Evolutionary conservation across 2,329 filamentous ascomycete species (phyloP).

Genomic region (Sarocladium strictum): DNA sequence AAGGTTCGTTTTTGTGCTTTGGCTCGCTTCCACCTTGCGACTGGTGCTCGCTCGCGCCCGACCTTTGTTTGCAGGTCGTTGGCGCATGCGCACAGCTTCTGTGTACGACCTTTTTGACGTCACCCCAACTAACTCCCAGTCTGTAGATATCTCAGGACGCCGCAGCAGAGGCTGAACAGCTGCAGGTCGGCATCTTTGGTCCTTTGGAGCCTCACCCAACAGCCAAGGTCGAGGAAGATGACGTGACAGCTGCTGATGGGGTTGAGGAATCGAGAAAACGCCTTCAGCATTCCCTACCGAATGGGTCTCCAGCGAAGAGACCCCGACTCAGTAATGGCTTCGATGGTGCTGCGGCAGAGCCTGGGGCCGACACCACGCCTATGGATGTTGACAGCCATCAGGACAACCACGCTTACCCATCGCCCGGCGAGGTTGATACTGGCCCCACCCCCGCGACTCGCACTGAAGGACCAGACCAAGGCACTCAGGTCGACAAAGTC

Average conservation of each 20-base stretch:
- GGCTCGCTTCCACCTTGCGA: neutral
- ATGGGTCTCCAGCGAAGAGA: constrained; percentile 54
- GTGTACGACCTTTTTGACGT: neutral
- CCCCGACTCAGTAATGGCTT: constrained; percentile 56
- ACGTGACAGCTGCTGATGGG: constrained; percentile 26
- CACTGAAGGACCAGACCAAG: constrained; percentile 58
- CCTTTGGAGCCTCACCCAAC: constrained; percentile 43
- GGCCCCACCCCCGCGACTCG: constrained; percentile 45
- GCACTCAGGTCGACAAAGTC: constrained; percentile 59
- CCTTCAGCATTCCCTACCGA: constrained; percentile 38
- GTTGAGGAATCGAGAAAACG: constrained; percentile 45
- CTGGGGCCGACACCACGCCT: constrained; percentile 37
- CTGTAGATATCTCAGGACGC: constrained; percentile 45
- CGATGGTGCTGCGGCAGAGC: constrained; percentile 42
- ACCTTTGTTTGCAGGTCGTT: neutral
- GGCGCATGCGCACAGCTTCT: neutral
- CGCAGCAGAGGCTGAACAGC: constrained; percentile 38
- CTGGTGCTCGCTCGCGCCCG: neutral
- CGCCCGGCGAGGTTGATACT: constrained; percentile 50
- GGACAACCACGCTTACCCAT: constrained; percentile 59
- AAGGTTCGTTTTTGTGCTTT: constrained; percentile 33
- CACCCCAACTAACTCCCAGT: neutral
- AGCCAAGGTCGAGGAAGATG: constrained; percentile 33
- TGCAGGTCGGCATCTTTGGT: constrained; percentile 51
- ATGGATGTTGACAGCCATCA: constrained; percentile 53